phyloP scores from a whole-genome alignment of 2,329 filamentous ascomycete genomes.

The Fusarium setosum region DNA sequence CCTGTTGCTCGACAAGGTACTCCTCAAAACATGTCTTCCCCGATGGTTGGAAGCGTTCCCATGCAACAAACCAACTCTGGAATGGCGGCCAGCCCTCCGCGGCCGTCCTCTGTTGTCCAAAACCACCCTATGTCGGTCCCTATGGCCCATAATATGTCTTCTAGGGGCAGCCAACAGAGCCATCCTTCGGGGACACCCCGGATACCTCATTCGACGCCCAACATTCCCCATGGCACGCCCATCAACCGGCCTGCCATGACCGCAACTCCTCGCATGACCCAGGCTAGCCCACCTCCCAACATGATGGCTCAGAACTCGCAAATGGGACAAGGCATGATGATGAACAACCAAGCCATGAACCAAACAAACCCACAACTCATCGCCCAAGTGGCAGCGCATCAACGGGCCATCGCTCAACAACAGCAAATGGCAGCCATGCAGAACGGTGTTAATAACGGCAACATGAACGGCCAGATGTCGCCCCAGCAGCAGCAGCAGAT shows the following conservation, averaged over 20 bases:
- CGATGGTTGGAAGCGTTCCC: constrained; percentile 69
- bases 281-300: constrained; percentile 70
- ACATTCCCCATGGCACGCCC: constrained; percentile 69
- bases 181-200: constrained; percentile 72
- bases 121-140: constrained; percentile 68
- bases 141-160: constrained; percentile 72
- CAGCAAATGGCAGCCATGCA: constrained; percentile 57
- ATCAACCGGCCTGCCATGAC: constrained; percentile 63
- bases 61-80: constrained; percentile 76
- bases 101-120: constrained; percentile 74
- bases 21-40: constrained; percentile 73
- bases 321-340: constrained; percentile 62
- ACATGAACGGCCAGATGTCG: constrained; percentile 53
- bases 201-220: constrained; percentile 71
- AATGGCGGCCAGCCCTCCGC: constrained; percentile 75
- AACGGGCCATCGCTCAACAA: constrained; percentile 57
- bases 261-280: constrained; percentile 71
- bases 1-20: constrained; percentile 73
- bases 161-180: constrained; percentile 74
- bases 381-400: constrained; percentile 62
- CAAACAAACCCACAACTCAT: constrained; percentile 52
- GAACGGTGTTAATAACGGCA: constrained; percentile 49
- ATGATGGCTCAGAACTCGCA: constrained; percentile 69
- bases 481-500: constrained; percentile 53
- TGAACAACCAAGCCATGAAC: constrained; percentile 60